Conservation (phyloP, 225 moss, liverwort and hornwort species). For the Physcomitrellopsis africana region DNA sequence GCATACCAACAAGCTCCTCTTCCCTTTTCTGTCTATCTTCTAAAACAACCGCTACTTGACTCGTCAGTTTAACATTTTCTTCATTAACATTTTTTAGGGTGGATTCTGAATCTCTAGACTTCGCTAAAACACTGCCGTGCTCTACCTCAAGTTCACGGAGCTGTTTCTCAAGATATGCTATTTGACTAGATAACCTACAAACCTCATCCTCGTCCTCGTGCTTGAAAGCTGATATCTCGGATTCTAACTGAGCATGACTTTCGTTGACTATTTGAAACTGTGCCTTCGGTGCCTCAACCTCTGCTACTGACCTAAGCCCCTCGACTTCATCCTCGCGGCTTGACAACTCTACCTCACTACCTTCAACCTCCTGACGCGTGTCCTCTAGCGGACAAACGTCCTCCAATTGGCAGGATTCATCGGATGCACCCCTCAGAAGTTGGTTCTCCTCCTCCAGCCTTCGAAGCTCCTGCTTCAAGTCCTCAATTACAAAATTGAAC, state of each 20-base stretch:
- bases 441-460: conserved; percentile 46
- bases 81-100: conserved; percentile 21
- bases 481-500: conserved; percentile 38
- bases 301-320: conserved; percentile 3
- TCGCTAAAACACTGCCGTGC: conserved; percentile 12
- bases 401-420: conserved; percentile 35
- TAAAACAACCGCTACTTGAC: conserved; percentile 27
- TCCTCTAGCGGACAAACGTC: conserved; percentile 11
- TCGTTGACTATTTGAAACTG: conserved; percentile 19
- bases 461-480: conserved; percentile 38
- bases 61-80: conserved; percentile 21
- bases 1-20: conserved; percentile 24
- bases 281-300: conserved; percentile 15
- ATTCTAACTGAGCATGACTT: conserved; percentile 27
- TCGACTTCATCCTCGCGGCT: conserved; percentile 9
- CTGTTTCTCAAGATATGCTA: conserved; percentile 28
- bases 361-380: conserved; percentile 23
- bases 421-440: conserved; percentile 29
- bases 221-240: conserved; percentile 26
- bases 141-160: conserved; percentile 32
- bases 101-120: conserved; percentile 19
- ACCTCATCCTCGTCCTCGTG: conserved; percentile 33
- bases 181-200: conserved; percentile 25
- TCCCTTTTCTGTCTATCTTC: conserved; percentile 34
- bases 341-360: conserved; percentile 6